Percentiles rank a stretch among this genome's conserved stretches.
Evolutionary conservation across 176 grass and related monocot genomes (phyloP).

Genomic region (Oropetium thomaeum): DNA sequence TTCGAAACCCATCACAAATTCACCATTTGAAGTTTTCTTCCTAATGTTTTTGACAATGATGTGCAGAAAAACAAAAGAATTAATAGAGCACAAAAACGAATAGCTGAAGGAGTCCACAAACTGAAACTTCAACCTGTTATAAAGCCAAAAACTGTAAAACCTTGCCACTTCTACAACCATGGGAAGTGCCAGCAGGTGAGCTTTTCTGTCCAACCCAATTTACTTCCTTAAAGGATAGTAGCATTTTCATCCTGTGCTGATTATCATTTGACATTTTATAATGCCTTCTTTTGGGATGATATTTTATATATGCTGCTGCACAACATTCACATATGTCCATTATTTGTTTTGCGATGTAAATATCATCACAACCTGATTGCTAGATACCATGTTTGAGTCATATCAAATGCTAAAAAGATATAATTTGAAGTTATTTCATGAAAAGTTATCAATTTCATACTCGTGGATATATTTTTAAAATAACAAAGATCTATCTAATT

Average conservation of each 20-base stretch:
- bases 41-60: constrained; percentile 41
- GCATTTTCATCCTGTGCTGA: neutral
- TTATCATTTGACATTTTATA: neutral
- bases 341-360: neutral
- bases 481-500: neutral
- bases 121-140: constrained; percentile 61
- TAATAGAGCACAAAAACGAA: constrained; percentile 72
- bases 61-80: constrained; percentile 69
- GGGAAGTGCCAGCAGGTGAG: constrained; percentile 83
- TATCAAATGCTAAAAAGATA: constrained; percentile 10
- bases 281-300: constrained; percentile 12
- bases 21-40: constrained; percentile 46
- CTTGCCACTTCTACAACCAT: constrained; percentile 70
- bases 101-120: constrained; percentile 73
- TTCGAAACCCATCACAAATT: too few species aligned
- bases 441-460: neutral
- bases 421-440: neutral
- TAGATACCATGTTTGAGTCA: neutral
- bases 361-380: neutral
- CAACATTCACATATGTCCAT: neutral
- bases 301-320: constrained; percentile 4
- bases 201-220: constrained; percentile 2
- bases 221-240: constrained; percentile 16
- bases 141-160: constrained; percentile 65
- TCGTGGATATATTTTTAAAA: neutral